Evolutionary conservation across 176 grass and related monocot species (phyloP).

Genomic region (Bromus sterilis): DNA sequence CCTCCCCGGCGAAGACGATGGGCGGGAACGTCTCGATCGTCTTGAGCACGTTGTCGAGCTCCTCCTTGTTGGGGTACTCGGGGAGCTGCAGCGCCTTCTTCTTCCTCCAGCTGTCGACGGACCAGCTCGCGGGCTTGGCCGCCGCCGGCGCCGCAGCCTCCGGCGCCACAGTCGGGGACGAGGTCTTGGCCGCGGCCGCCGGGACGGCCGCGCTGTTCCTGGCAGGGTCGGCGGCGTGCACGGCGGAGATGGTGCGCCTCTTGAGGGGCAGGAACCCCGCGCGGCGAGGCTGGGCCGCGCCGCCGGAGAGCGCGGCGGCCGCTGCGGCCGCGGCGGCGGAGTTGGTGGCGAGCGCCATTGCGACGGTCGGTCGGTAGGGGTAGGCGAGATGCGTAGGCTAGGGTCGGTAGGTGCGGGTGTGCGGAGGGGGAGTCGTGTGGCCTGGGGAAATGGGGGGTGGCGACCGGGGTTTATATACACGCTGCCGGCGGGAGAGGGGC

Average conservation of each 20-base stretch:
- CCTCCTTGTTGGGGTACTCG: conserved; percentile 83
- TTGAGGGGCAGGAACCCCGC: conserved; percentile 32
- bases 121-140: conserved; percentile 35
- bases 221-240: conserved; percentile 65
- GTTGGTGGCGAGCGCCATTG: conserved; percentile 61
- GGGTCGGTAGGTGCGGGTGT: not conserved
- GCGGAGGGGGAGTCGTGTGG: conserved; percentile 16
- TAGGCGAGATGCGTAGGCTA: not conserved
- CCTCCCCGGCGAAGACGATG: conserved; percentile 88
- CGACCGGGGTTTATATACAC: conserved; percentile 26
- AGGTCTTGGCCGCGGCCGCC: conserved; percentile 21
- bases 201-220: conserved; percentile 36
- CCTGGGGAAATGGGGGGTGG: conserved; percentile 27
- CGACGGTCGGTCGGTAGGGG: not conserved
- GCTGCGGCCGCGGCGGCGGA: conserved; percentile 30
- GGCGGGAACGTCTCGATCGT: conserved; percentile 93
- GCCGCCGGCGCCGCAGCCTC: not conserved
- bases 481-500: conserved; percentile 6
- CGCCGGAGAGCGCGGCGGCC: conserved; percentile 2
- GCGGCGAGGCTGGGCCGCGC: conserved; percentile 15
- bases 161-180: conserved; percentile 23
- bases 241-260: conserved; percentile 36
- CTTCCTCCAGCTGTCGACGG: conserved; percentile 72
- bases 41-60: conserved; percentile 59
- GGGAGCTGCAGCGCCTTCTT: conserved; percentile 93